Evolutionary conservation across 257 asterid genomes (phyloP), one percentile per base, ranked within the genome.

Genomic region (Striga asiatica): DNA sequence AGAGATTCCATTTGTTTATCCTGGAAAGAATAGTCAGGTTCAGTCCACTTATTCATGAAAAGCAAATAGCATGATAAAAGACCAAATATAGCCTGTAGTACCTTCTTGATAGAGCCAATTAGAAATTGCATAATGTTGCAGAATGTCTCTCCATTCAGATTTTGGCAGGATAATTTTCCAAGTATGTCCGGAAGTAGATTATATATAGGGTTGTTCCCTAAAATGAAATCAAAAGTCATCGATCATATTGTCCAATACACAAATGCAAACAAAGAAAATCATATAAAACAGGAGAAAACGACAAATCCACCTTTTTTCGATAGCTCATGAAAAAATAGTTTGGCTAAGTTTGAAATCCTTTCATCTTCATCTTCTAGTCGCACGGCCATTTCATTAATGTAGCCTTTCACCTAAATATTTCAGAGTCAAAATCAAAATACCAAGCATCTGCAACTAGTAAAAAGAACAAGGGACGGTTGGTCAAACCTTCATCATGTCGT

Each of bases 1-100:
- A 92, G 95, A 51, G 95, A 65, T 73, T 92, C 98, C 95, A 92
- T 84, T 85, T 92, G 98, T 69, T 84, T 92, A 71, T 92, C 97
- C 98, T 92, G 73, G n/a, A 63, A 68, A 66, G 64, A 21, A 25
- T 46, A 50, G 22, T 22, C 54, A 66, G 65, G 58, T 35, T 62
- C 47, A 47, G 29, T 62, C 50, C 50, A 38, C 14, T 31, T 24
- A 61, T 48, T 28, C 58, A 47, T 19, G 35, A 54, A 14, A 71
- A 14, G n/a, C 8, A 29, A 49, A 37, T 32, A 14, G 28, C 50
- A 42, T 34, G 31, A 22, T 20, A 48, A 41, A 38, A 42, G 4
- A 8, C 23, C 47, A 12, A 11, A 14, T 37, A n/a, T n/a, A n/a
- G n/a, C n/a, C n/a, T n/a, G 27, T 16, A 54, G 12, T 70, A 88